Conservation (phyloP, 331 rosid genomes). For the Spiraea crenata region DNA sequence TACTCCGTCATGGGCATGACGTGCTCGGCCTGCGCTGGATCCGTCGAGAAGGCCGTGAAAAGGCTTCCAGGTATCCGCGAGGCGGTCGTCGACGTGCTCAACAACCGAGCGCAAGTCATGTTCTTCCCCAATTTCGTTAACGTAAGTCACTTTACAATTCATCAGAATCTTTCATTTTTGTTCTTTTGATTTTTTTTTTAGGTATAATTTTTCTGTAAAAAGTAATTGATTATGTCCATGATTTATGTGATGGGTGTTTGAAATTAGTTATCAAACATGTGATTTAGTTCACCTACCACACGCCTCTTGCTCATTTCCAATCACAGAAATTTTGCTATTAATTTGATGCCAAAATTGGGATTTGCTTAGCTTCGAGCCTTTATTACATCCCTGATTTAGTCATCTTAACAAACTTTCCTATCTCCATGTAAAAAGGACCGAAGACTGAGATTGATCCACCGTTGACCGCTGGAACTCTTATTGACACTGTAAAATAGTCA, state of each 20-base stretch:
- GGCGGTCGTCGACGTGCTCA: constrained; percentile 71
- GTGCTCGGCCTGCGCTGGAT: constrained; percentile 87
- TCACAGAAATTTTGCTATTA: background rate
- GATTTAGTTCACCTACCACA: background rate
- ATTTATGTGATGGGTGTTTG: background rate
- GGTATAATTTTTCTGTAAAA: background rate
- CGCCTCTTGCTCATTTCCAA: background rate
- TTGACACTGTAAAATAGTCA: too few relatives aligned
- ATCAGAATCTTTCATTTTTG: background rate
- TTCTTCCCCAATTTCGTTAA: constrained; percentile 51
- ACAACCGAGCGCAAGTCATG: constrained; percentile 59
- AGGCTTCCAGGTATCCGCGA: constrained; percentile 77
- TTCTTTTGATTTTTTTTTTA: background rate
- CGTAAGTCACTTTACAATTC: constrained; percentile 35
- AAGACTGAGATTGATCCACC: too few relatives aligned
- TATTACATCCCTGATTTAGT: background rate
- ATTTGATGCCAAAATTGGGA: background rate
- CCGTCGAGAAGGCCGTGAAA: constrained; percentile 73
- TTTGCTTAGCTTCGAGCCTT: background rate
- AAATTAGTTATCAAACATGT: background rate
- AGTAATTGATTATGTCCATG: background rate
- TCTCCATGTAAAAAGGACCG: background rate
- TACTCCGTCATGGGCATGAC: constrained; percentile 77
- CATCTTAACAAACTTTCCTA: background rate
- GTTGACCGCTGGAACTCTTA: too few relatives aligned